Percentiles rank a stretch among this genome's conserved stretches.
These are phyloP conservation scores for Xerophyta viscosa DNA, from an alignment of 106 monocot species.

Conservation along the genomic window DNA sequence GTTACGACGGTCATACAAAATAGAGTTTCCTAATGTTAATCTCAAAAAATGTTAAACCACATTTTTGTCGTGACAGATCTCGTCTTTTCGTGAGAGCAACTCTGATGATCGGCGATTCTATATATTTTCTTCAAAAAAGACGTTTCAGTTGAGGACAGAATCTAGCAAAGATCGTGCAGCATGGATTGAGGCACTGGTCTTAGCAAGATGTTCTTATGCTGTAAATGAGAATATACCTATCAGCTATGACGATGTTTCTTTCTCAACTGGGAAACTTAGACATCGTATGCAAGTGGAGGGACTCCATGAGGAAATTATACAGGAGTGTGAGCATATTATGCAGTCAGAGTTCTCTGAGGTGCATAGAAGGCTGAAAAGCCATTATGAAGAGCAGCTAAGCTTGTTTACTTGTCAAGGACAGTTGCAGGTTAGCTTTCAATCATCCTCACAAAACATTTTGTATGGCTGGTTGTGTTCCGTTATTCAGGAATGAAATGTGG, in stretches of 20 bases:
- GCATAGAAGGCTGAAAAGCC: constrained; percentile 39
- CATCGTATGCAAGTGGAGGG: constrained; percentile 67
- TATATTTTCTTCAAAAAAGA: constrained; percentile 81
- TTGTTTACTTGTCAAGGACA: constrained; percentile 51
- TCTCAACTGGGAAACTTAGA: constrained; percentile 77
- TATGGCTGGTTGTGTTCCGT: too few species aligned
- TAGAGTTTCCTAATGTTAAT: constrained; percentile 4
- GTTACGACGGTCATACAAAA: neutral
- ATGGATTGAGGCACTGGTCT: constrained; percentile 84
- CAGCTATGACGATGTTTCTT: constrained; percentile 29
- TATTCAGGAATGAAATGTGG: too few species aligned
- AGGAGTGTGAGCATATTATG: constrained; percentile 86
- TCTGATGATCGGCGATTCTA: constrained; percentile 79
- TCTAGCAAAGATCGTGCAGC: constrained; percentile 66
- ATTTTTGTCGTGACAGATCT: too few species aligned
- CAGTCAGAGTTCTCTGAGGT: constrained; percentile 56
- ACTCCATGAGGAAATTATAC: constrained; percentile 48
- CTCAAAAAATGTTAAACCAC: too few species aligned
- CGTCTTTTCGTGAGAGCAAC: constrained; percentile 78
- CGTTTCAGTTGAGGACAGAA: constrained; percentile 67
- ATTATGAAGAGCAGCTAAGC: constrained; percentile 54
- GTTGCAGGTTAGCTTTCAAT: constrained; percentile 68
- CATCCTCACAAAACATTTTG: too few species aligned
- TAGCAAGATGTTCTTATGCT: constrained; percentile 42
- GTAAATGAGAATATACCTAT: constrained; percentile 24